These are phyloP conservation scores for Linum lewisii DNA, from an alignment of 345 rosid species.

Conservation along the genomic window DNA sequence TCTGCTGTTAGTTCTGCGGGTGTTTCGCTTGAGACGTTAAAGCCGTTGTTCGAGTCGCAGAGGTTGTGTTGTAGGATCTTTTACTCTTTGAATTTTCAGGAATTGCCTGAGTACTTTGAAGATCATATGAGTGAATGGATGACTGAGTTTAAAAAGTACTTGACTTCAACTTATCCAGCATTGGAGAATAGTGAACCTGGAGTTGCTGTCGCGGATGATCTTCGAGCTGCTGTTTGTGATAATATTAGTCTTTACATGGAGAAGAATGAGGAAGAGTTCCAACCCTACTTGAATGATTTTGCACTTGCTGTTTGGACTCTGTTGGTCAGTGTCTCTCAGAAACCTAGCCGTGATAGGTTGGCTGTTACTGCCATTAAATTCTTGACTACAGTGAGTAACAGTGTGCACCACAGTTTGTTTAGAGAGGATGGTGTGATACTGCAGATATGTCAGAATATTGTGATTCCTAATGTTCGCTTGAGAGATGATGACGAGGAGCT, in stretches of 20 bases:
- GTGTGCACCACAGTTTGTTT: constrained; percentile 88
- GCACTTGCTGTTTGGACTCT: constrained; percentile 84
- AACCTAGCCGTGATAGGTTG: constrained; percentile 62
- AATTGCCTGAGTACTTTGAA: constrained; percentile 90
- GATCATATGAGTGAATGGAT: constrained; percentile 96
- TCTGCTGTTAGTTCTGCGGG: constrained; percentile 34
- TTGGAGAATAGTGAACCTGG: constrained; percentile 55
- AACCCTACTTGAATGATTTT: constrained; percentile 55
- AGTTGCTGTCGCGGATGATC: constrained; percentile 48
- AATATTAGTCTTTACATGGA: constrained; percentile 91
- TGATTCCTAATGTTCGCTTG: constrained; percentile 84
- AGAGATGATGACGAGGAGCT: constrained; percentile 97
- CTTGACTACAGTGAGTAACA: constrained; percentile 84
- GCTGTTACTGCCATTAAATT: constrained; percentile 90
- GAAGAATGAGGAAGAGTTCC: constrained; percentile 91
- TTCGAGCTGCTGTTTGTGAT: constrained; percentile 84
- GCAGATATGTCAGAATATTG: constrained; percentile 82
- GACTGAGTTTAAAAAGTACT: constrained; percentile 72
- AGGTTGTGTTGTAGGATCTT: constrained; percentile 82
- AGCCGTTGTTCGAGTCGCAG: constrained; percentile 71
- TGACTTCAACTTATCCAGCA: constrained; percentile 44
- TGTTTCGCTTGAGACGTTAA: constrained; percentile 35
- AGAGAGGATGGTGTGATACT: constrained; percentile 61
- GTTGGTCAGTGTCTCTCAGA: constrained; percentile 61
- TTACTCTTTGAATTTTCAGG: constrained; percentile 78